Base-by-base conservation (phyloP, 78 protist species). In the Capsaspora owczarzaki region DNA sequence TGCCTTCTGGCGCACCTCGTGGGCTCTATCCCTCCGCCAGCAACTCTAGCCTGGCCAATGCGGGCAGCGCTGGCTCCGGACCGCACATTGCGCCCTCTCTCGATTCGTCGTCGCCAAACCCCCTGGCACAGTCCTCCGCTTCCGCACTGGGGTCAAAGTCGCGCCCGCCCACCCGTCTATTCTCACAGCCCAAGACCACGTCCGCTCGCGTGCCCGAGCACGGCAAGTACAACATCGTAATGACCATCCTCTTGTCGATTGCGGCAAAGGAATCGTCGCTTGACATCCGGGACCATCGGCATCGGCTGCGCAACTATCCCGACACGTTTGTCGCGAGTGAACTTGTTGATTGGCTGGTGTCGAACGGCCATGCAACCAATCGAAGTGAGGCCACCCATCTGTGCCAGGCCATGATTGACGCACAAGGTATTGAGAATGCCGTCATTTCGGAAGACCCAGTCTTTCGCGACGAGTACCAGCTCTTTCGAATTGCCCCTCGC, bases 391-490 rank as follows among this genome's bases (percentile, higher is more conserved):
- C 46, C 12, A 40, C 12, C 14, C 29, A 12, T 14, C 12, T 76
- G 51, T 56, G 79, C 70, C 61, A 76, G 79, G 5, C 27, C 19
- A 12, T 76, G 79, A 27, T 76, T 1, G 42, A 35, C 0, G 43
- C 8, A 5, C 53, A 46, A 20, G 40, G 29, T 33, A 76, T 76
- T 33, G 51, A 43, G 49, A 10, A 56, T 33, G 79, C 27, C 10
- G 79, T 44, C 35, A 44, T 22, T 23, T n/a, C n/a, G n/a, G 53
- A 46, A 6, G 61, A 40, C 20, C 37, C 16, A 20, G 22, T 20
- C 35, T 76, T 76, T 35, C 29, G 41, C 19, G 79, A 44, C 44
- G 53, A 43, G 20, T 76, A 76, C 51, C 79, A 20, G 29, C 79
- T 44, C 60, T 44, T 44, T 44, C 79, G 61, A 20, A 16, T 49